Percentiles rank a stretch among this genome's conserved stretches.
Evolutionary conservation across 495 filamentous ascomycete species (phyloP).

Genomic region (Hypoxylon lenormandii): DNA sequence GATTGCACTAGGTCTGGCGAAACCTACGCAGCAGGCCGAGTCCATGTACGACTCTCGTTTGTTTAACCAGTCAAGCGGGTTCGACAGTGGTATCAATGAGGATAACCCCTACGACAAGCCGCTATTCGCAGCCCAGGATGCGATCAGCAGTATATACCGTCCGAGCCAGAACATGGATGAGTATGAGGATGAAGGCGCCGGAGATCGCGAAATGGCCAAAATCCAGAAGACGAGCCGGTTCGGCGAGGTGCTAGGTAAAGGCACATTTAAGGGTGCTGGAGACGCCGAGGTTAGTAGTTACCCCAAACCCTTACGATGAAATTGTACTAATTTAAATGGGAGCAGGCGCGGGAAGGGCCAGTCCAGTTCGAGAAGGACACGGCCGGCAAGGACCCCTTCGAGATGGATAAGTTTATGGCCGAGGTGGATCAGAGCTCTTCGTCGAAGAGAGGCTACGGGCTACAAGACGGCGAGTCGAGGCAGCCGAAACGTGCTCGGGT

Average conservation of each 20-base stretch:
- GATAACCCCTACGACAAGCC: slow-evolving; percentile 98
- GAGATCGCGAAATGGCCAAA: slow-evolving; percentile 82
- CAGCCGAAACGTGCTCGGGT: slow-evolving; percentile 81
- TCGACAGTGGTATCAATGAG: slow-evolving; percentile 92
- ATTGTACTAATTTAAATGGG: slow-evolving; percentile 47
- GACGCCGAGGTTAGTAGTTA: slow-evolving; percentile 78
- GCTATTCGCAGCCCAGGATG: slow-evolving; percentile 95
- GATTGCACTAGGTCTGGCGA: slow-evolving; percentile 92
- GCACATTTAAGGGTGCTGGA: slow-evolving; percentile 88
- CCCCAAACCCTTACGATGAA: slow-evolving; percentile 15
- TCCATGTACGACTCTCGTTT: slow-evolving; percentile 96
- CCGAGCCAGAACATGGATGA: slow-evolving; percentile 77
- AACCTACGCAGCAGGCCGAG: slow-evolving; percentile 88
- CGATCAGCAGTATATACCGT: slow-evolving; percentile 92
- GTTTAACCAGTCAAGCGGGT: slow-evolving; percentile 93
- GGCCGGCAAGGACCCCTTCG: slow-evolving; percentile 79
- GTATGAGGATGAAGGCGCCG: slow-evolving; percentile 81
- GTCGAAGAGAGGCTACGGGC: slow-evolving; percentile 82
- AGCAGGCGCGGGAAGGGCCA: slow-evolving; percentile 81
- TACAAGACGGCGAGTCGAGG: slow-evolving; percentile 78
- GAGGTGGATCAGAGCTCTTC: slow-evolving; percentile 74
- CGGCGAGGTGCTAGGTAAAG: slow-evolving; percentile 82
- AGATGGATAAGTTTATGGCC: slow-evolving; percentile 89
- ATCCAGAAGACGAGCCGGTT: slow-evolving; percentile 86
- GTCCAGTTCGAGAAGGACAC: slow-evolving; percentile 98